Evolutionary conservation across 2,329 filamentous ascomycete genomes (phyloP).

Genomic region (Sporothrix protearum): DNA sequence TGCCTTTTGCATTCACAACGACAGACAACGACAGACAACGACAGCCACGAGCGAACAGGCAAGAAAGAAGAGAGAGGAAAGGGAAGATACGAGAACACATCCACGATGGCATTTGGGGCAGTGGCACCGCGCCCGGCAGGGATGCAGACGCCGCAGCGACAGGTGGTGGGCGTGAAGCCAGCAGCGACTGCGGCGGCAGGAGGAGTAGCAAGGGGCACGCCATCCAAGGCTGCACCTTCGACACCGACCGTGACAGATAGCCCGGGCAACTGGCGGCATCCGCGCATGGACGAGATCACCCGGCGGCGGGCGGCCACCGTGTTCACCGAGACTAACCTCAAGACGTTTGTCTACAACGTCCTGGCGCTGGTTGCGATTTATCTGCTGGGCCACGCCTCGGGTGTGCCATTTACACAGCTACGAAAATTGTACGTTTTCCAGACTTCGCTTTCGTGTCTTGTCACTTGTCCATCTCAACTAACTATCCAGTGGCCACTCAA

Average conservation of each 20-base stretch:
- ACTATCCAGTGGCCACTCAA: not conserved
- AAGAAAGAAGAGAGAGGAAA: not conserved
- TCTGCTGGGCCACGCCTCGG: constrained; percentile 18
- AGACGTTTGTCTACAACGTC: constrained; percentile 65
- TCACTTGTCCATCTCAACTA: not conserved
- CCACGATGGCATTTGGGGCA: constrained; percentile 1
- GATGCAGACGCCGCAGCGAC: constrained; percentile 22
- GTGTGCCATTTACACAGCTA: constrained; percentile 36
- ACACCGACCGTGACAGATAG: constrained; percentile 44
- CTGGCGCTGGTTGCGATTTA: constrained; percentile 36
- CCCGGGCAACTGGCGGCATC: constrained; percentile 86
- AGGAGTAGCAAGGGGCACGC: not conserved
- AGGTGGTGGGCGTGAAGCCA: constrained; percentile 8
- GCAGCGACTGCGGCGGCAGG: constrained; percentile 1
- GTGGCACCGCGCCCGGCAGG: constrained; percentile 6
- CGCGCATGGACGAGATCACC: constrained; percentile 81
- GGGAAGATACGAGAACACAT: not conserved
- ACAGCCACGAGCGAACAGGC: not conserved
- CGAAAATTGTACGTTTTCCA: constrained; percentile 41
- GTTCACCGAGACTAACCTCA: constrained; percentile 75
- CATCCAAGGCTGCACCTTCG: constrained; percentile 5
- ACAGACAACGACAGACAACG: not conserved
- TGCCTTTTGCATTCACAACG: constrained; percentile 5
- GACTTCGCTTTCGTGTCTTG: not conserved
- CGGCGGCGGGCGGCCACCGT: constrained; percentile 71